A percentile compares a stretch with the other conserved stretches of the same genome.
Conservation (phyloP, 2,329 filamentous ascomycete genomes). For the Trichoderma guizhouense region DNA sequence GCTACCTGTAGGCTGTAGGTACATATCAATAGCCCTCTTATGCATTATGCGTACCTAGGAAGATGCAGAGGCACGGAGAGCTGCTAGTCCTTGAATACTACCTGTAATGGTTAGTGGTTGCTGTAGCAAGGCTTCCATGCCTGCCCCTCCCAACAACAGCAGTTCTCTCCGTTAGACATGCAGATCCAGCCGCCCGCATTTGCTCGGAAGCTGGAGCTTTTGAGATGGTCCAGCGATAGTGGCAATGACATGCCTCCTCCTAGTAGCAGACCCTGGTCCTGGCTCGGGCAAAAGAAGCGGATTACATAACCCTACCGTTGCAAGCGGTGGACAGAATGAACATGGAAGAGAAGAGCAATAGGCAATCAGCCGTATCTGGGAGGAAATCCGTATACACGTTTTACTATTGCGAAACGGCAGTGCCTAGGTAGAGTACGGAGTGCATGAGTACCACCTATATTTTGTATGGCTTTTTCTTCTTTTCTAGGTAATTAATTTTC, state of each 20-base stretch:
- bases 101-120: neutral
- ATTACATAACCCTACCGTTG: constrained; percentile 7
- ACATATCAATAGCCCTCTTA: constrained; percentile 11
- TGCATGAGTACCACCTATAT: neutral
- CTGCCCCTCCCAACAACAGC: constrained; percentile 5
- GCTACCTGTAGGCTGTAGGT: neutral
- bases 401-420: neutral
- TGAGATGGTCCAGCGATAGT: constrained; percentile 1
- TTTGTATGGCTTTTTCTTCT: neutral
- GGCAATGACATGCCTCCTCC: constrained; percentile 8
- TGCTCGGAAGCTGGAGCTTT: constrained; percentile 10
- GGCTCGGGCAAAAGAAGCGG: neutral
- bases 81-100: neutral
- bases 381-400: neutral
- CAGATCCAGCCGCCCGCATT: constrained; percentile 14
- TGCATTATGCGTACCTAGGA: neutral
- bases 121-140: neutral
- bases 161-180: constrained; percentile 5
- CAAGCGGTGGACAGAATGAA: neutral
- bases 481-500: neutral
- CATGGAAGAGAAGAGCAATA: neutral
- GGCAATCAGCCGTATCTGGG: neutral
- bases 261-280: neutral
- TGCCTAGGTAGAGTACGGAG: neutral
- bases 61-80: neutral